phyloP scores from a whole-genome alignment of 495 filamentous ascomycete species.

The Emericellopsis terricola region DNA sequence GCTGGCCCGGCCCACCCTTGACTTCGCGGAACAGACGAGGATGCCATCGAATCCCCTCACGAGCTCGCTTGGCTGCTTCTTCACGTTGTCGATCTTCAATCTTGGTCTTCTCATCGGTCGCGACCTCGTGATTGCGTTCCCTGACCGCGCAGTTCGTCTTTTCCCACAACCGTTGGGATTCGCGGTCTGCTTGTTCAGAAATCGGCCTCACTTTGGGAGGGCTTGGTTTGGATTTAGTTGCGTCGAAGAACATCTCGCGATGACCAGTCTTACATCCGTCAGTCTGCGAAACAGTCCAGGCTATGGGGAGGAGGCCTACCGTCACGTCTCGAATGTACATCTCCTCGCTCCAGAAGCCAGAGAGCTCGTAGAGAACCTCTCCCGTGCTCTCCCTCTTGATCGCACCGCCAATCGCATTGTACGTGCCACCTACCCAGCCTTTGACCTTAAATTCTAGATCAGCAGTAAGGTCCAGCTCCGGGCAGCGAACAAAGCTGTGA shows the following conservation, averaged over 20 bases:
- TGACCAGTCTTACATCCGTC: constrained; percentile 48
- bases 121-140: constrained; percentile 67
- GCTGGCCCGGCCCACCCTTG: constrained; percentile 48
- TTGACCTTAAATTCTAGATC: constrained; percentile 99
- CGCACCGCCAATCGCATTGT: constrained; percentile 84
- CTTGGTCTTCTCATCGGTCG: constrained; percentile 87
- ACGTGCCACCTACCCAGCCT: constrained; percentile 89
- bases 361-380: constrained; percentile 74
- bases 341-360: constrained; percentile 84
- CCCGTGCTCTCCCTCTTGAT: constrained; percentile 84
- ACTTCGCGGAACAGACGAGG: constrained; percentile 69
- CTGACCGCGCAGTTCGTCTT: constrained; percentile 65
- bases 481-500: constrained; percentile 85
- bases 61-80: constrained; percentile 64
- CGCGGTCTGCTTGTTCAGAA: constrained; percentile 74
- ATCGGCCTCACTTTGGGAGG: constrained; percentile 59
- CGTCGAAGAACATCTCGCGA: constrained; percentile 81
- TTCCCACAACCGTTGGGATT: constrained; percentile 78
- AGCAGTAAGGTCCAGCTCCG: constrained; percentile 68
- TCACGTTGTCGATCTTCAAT: constrained; percentile 85
- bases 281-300: neutral
- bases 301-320: constrained; percentile 26
- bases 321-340: constrained; percentile 75
- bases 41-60: constrained; percentile 77
- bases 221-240: constrained; percentile 53